Percentiles rank a stretch among this genome's conserved stretches.
Conservation (phyloP, 495 filamentous ascomycete genomes). For the Annulohypoxylon nitens region DNA sequence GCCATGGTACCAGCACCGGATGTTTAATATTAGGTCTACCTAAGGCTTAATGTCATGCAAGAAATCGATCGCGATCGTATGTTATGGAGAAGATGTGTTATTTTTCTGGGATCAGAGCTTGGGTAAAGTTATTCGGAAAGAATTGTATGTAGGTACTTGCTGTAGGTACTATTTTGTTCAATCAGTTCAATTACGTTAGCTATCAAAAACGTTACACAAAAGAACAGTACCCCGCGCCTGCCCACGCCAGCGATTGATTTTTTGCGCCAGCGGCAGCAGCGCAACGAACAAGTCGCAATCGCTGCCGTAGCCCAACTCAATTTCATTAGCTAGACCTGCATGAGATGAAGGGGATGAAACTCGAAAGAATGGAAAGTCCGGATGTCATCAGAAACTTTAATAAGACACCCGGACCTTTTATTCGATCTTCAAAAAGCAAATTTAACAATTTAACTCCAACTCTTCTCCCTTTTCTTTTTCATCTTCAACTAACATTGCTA, state of each 20-base stretch:
- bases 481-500: conserved; percentile 2
- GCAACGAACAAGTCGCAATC: background rate
- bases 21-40: background rate
- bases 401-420: conserved; percentile 18
- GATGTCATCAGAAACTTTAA: background rate
- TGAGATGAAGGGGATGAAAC: background rate
- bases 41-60: background rate
- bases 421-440: conserved; percentile 7
- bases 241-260: conserved; percentile 18
- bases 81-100: conserved; percentile 4
- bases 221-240: conserved; percentile 24
- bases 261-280: conserved; percentile 5
- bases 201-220: conserved; percentile 21
- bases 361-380: conserved; percentile 13
- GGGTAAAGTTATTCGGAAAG: conserved; percentile 9
- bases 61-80: conserved; percentile 13
- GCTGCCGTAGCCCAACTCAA: conserved; percentile 17
- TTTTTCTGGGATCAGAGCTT: background rate
- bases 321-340: conserved; percentile 17
- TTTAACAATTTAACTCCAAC: background rate
- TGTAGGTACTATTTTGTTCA: conserved; percentile 4
- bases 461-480: background rate
- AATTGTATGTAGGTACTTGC: background rate
- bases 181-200: conserved; percentile 7
- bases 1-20: conserved; percentile 31